Conservation (phyloP, 2,329 filamentous ascomycete genomes). For the Pseudopyrenochaeta lycopersici region DNA sequence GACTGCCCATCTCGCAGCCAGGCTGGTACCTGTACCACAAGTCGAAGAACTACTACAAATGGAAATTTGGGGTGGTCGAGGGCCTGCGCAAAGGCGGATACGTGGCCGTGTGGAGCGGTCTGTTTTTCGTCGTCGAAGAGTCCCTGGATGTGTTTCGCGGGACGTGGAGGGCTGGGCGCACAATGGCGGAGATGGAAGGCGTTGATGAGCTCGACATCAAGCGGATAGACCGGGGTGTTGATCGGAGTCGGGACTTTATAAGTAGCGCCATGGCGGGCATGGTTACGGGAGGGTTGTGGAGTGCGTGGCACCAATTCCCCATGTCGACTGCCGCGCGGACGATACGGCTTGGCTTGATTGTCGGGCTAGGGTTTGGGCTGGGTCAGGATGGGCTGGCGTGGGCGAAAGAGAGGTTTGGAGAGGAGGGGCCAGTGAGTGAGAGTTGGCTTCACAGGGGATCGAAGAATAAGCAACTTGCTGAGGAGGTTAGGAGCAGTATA, state of each 20-base stretch:
- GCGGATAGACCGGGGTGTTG: constrained; percentile 37
- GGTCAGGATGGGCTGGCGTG: constrained; percentile 78
- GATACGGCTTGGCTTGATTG: constrained; percentile 79
- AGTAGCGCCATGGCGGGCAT: constrained; percentile 85
- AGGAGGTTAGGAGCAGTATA: constrained; percentile 10
- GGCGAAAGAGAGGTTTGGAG: constrained; percentile 73
- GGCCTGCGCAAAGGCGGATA: constrained; percentile 77
- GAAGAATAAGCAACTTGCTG: constrained; percentile 43
- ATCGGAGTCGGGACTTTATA: constrained; percentile 70
- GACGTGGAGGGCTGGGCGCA: constrained; percentile 54
- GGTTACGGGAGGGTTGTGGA: constrained; percentile 86
- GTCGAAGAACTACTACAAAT: constrained; percentile 91
- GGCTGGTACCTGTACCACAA: constrained; percentile 99
- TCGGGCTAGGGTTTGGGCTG: constrained; percentile 82
- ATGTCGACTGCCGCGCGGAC: constrained; percentile 69
- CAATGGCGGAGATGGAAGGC: constrained; percentile 46
- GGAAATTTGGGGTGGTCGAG: constrained; percentile 79
- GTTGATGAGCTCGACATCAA: constrained; percentile 45
- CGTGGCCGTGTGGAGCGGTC: constrained; percentile 75
- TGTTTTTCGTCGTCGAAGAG: constrained; percentile 85
- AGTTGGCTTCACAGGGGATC: constrained; percentile 54
- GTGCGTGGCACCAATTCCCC: constrained; percentile 83
- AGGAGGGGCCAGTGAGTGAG: constrained; percentile 51
- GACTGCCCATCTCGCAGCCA: constrained; percentile 80
- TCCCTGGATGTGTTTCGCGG: constrained; percentile 76